Percentiles rank a stretch among this genome's conserved stretches.
Conservation (phyloP, 345 rosid species). For the Citrus sp. region DNA sequence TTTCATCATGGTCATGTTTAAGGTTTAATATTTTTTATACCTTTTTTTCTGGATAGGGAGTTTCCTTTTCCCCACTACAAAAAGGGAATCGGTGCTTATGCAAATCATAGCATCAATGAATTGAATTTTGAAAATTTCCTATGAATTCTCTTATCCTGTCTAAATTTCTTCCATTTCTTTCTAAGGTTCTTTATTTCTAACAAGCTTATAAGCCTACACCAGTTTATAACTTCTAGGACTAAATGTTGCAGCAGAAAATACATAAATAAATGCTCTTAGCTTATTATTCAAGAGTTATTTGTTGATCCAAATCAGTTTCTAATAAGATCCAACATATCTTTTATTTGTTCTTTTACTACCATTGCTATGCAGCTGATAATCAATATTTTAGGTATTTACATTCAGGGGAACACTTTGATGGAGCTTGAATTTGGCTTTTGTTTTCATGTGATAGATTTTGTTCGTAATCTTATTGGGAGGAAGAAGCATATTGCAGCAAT, state of each 20-base stretch:
- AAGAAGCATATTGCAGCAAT: slow-evolving; percentile 25
- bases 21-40: too few species aligned
- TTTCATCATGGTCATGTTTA: too few species aligned
- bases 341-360: neutral
- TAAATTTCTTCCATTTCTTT: too few species aligned
- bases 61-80: too few species aligned
- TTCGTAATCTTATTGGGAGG: slow-evolving; percentile 23
- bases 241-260: neutral
- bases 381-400: neutral
- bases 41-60: too few species aligned
- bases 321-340: neutral
- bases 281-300: neutral
- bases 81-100: too few species aligned
- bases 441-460: slow-evolving; percentile 28
- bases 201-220: too few species aligned
- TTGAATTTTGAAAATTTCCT: too few species aligned
- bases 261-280: neutral
- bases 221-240: too few species aligned
- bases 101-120: too few species aligned
- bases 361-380: neutral
- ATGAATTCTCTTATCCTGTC: too few species aligned
- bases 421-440: neutral
- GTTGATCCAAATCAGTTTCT: neutral
- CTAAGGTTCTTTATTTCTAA: too few species aligned
- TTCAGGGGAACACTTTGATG: neutral